Base-by-base conservation (phyloP, 176 grass and related monocot species). In the Triticum turgidum region DNA sequence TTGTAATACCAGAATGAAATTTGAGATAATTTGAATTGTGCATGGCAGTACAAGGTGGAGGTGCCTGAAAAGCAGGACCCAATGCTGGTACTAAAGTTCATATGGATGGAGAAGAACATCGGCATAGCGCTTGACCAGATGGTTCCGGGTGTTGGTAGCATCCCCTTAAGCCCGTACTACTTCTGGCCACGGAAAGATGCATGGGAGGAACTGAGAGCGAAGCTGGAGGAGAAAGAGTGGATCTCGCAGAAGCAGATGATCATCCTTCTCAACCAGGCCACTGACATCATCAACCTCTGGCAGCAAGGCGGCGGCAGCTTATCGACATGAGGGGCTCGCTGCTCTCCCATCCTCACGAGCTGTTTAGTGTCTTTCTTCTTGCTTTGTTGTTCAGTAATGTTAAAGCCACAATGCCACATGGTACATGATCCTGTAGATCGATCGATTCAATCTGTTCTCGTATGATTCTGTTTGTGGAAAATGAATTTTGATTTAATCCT, bases 81-180 rank as follows among this genome's bases (percentile, higher is more conserved):
- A 0, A 76, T 91, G 81, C 75, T 92, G 2, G 86, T 97, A 42
- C 76, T 97, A 9, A 94, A 94, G 80, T 97, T 97, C 76, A 86
- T 97, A 64, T 97, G 94, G 92, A 97, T 97, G 92, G 94, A 94
- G 86, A 97, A 94, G 81, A 97, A 97, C 88, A 93, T 97, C 0
- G 92, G 92, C 82, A 84, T 97, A 37, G 88, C 86, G 29, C 84
- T 92, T 0, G 94, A 97, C 78, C 92, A 91, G 30, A 65, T 97
- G 61, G 82, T 97, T 81, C 88, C 92, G 0, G 92, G 94, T 68
- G 61, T 92, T 17, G 92, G 94, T 3, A 94, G 92, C 41, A 84
- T 97, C 84, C 92, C 94, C 0, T 78, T 97, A 8, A 97, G 92
- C 84, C 94, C 94, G 0, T 97, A 97, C 72, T 97, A 94, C 85